A percentile compares a stretch with the other conserved stretches of the same genome.
These are phyloP conservation scores for Nannochloris sp. DNA, from an alignment of 139 green algal genomes.

Conservation along the genomic window DNA sequence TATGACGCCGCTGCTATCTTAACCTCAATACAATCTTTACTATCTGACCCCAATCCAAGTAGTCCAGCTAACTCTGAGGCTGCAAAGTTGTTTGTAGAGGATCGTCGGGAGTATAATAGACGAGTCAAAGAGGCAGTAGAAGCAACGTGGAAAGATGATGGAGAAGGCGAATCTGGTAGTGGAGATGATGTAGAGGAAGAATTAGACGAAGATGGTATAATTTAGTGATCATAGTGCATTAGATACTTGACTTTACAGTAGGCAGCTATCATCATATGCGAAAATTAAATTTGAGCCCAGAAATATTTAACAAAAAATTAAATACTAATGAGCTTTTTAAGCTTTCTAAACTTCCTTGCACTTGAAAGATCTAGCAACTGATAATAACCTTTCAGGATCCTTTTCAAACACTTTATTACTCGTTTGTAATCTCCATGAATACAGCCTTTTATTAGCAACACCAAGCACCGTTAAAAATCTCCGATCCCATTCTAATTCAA, in stretches of 20 bases:
- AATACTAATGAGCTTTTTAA: not conserved
- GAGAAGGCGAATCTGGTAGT: slow-evolving; percentile 1
- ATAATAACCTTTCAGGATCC: slow-evolving; percentile 15
- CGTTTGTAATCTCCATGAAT: slow-evolving; percentile 69
- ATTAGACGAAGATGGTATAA: not conserved
- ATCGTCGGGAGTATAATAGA: slow-evolving; percentile 85
- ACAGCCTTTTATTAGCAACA: slow-evolving; percentile 74
- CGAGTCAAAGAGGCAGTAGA: slow-evolving; percentile 83
- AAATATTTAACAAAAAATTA: not conserved
- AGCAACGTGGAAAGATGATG: slow-evolving; percentile 45
- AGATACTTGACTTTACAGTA: too few species aligned
- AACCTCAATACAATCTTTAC: slow-evolving; percentile 94
- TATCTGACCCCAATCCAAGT: slow-evolving; percentile 96
- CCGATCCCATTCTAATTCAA: slow-evolving; percentile 74
- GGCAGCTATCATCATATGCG: not conserved
- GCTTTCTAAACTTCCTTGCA: slow-evolving; percentile 32
- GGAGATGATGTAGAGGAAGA: slow-evolving; percentile 11
- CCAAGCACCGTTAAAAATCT: slow-evolving; percentile 65
- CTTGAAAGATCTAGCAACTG: slow-evolving; percentile 39
- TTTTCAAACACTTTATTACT: slow-evolving; percentile 15
- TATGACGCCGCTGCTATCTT: slow-evolving; percentile 96
- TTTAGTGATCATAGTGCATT: too few species aligned
- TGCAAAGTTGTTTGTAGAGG: slow-evolving; percentile 84
- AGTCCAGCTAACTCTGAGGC: slow-evolving; percentile 96
- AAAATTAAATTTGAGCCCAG: not conserved